phyloP scores from a whole-genome alignment of 371 early-diverging fungal genomes.

The Apophysomyces ossiformis region DNA sequence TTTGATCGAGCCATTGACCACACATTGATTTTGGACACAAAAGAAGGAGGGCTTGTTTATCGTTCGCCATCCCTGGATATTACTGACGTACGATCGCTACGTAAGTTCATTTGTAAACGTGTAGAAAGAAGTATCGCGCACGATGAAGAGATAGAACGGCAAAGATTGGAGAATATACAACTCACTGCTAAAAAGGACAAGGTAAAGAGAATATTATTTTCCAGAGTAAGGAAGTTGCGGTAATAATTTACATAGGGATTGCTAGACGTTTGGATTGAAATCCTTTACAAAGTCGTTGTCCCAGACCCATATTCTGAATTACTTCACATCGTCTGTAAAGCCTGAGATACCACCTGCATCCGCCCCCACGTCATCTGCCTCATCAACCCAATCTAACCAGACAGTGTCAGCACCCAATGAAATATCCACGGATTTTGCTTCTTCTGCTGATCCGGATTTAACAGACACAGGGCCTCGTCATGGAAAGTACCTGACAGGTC shows the following conservation, averaged over 20 bases:
- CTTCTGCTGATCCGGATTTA: conserved; percentile 25
- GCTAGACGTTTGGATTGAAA: conserved; percentile 40
- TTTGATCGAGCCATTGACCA: conserved; percentile 43
- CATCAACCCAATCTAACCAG: background rate
- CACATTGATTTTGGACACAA: conserved; percentile 42
- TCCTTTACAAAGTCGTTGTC: conserved; percentile 58
- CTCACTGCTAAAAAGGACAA: conserved; percentile 31
- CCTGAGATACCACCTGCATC: conserved; percentile 25
- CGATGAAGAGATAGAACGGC: conserved; percentile 21
- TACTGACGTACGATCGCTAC: conserved; percentile 35
- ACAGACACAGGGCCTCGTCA: conserved; percentile 11
- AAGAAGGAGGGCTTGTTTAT: conserved; percentile 44
- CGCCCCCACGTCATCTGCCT: conserved; percentile 1
- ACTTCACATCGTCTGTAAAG: conserved; percentile 48
- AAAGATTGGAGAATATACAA: conserved; percentile 17
- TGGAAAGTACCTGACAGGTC: conserved; percentile 40
- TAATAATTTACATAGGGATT: background rate
- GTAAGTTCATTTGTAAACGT: conserved; percentile 38
- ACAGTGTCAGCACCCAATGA: conserved; percentile 10
- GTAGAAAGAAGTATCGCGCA: conserved; percentile 37
- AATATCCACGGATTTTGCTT: conserved; percentile 14
- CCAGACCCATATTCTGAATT: conserved; percentile 54
- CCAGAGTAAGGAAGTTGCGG: background rate
- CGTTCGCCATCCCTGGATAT: conserved; percentile 37
- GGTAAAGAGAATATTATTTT: conserved; percentile 25